These are phyloP conservation scores for Nicotiana otophora DNA, from an alignment of 257 asterid genomes.

Conservation along the genomic window DNA sequence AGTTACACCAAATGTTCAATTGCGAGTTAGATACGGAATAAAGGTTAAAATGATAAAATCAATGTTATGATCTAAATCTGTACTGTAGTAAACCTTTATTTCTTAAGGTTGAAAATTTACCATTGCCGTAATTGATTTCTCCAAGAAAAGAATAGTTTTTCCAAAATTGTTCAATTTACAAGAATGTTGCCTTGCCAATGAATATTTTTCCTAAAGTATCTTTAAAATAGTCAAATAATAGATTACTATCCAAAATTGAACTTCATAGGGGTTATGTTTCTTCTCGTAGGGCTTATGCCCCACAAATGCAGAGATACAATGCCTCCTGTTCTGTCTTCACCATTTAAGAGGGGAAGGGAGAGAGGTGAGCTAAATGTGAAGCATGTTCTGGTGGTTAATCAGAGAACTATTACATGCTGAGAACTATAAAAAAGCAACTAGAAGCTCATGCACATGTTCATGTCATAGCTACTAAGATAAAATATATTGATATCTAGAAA, in stretches of 20 bases:
- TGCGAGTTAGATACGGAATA: neutral
- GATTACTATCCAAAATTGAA: neutral
- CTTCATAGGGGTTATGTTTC: neutral
- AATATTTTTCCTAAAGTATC: neutral
- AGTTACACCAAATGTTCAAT: neutral
- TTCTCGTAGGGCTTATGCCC: neutral
- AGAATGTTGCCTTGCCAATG: neutral
- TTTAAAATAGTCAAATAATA: neutral
- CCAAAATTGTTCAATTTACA: neutral
- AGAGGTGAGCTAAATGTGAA: neutral
- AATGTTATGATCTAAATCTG: neutral
- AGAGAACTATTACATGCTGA: neutral
- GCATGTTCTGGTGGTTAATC: neutral
- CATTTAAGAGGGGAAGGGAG: neutral
- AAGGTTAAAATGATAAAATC: neutral
- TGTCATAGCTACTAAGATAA: conserved; percentile 10
- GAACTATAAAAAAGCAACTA: neutral
- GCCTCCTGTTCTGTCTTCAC: neutral
- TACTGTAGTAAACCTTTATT: neutral
- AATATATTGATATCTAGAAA: neutral
- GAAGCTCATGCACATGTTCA: neutral
- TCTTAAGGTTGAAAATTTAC: neutral
- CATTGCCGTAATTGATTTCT: neutral
- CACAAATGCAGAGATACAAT: neutral
- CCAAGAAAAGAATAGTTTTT: neutral